Evolutionary conservation across 352 stramenopile species (phyloP).

Genomic region (Aphanomyces cochlioides): DNA sequence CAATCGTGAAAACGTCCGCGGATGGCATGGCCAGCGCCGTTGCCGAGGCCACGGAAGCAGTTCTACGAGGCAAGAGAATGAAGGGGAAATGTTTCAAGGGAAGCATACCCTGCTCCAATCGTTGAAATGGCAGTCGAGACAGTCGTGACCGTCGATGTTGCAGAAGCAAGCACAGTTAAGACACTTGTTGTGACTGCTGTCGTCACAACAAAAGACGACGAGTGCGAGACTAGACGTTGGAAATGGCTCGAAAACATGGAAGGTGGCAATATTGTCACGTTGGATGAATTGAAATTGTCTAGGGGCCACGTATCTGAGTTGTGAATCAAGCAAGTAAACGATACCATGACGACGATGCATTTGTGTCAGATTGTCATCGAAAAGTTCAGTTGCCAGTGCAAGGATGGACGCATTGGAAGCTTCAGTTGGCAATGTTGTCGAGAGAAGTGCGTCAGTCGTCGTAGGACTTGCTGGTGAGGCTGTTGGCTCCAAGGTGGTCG

Average conservation of each 20-base stretch:
- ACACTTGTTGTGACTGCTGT: conserved; percentile 2
- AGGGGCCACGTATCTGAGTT: too few species aligned
- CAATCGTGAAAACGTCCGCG: conserved; percentile 50
- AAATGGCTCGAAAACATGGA: neutral
- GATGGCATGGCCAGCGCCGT: conserved; percentile 32
- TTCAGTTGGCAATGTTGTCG: neutral
- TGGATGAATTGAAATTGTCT: too few species aligned
- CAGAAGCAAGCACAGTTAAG: neutral
- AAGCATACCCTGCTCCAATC: neutral
- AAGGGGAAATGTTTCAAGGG: neutral
- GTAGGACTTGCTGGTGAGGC: neutral
- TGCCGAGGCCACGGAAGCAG: neutral
- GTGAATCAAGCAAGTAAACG: too few species aligned
- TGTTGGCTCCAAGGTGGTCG: conserved; percentile 1
- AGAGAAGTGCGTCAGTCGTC: conserved; percentile 8
- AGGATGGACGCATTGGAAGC: neutral
- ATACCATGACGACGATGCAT: too few species aligned
- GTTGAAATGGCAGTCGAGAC: neutral
- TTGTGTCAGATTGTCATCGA: too few species aligned
- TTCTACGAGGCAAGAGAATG: neutral
- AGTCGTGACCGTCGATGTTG: neutral
- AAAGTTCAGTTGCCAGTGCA: too few species aligned
- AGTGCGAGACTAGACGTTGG: neutral
- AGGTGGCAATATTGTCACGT: neutral
- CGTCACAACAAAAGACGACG: neutral